A percentile compares a stretch with the other conserved stretches of the same genome.
Evolutionary conservation across 2,329 filamentous ascomycete genomes (phyloP).

Genomic region (Colletotrichum melonis): DNA sequence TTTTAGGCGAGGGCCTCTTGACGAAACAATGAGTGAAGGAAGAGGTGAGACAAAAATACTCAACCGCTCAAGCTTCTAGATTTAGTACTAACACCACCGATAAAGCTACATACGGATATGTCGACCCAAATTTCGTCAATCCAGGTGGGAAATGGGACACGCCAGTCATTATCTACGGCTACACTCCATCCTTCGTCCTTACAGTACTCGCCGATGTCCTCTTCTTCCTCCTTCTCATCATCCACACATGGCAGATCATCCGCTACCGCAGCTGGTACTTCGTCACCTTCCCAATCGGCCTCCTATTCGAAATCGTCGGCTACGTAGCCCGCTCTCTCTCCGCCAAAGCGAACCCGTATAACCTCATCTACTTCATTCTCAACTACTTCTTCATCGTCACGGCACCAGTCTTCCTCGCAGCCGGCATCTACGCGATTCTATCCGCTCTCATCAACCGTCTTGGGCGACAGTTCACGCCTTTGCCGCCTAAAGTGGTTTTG

Average conservation of each 20-base stretch:
- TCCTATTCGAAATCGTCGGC: slow-evolving; percentile 61
- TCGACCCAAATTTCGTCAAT: slow-evolving; percentile 64
- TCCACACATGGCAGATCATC: slow-evolving; percentile 51
- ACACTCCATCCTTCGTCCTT: slow-evolving; percentile 58
- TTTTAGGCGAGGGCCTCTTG: slow-evolving; percentile 4
- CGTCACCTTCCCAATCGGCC: slow-evolving; percentile 54
- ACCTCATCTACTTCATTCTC: slow-evolving; percentile 65
- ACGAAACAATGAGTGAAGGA: slow-evolving; percentile 14
- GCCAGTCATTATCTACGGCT: slow-evolving; percentile 62
- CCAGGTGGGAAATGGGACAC: slow-evolving; percentile 58
- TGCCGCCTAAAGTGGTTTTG: slow-evolving; percentile 59
- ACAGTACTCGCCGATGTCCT: slow-evolving; percentile 54
- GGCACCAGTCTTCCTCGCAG: slow-evolving; percentile 68
- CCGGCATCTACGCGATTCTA: slow-evolving; percentile 66
- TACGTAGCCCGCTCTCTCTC: slow-evolving; percentile 62
- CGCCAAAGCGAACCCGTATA: slow-evolving; percentile 62
- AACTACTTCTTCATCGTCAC: slow-evolving; percentile 73
- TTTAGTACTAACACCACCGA: slow-evolving; percentile 28
- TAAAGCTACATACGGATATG: slow-evolving; percentile 47
- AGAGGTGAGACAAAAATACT: slow-evolving; percentile 21
- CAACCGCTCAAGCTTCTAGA: neutral
- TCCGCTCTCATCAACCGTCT: slow-evolving; percentile 60
- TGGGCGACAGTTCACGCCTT: slow-evolving; percentile 54
- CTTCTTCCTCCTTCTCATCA: slow-evolving; percentile 53
- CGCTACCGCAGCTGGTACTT: slow-evolving; percentile 59